Evolutionary conservation across 2,329 filamentous ascomycete species (phyloP).

Genomic region (Sordariomycetes sp.): DNA sequence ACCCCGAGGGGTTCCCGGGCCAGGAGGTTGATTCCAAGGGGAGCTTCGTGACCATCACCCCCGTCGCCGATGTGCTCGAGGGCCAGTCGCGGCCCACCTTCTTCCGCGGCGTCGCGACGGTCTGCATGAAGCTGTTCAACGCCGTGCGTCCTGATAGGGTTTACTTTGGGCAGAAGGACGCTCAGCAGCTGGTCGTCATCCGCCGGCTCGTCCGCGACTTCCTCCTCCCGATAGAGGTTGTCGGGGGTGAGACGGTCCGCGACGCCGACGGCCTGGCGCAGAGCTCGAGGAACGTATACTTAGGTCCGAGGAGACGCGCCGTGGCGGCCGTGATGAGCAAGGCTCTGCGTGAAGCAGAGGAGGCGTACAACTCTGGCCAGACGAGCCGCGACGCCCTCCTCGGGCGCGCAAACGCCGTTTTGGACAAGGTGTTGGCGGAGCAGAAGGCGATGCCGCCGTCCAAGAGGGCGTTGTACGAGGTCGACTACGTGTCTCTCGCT

Average conservation of each 20-base stretch:
- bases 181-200: constrained; percentile 90
- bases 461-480: constrained; percentile 59
- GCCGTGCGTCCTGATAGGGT: constrained; percentile 49
- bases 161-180: constrained; percentile 95
- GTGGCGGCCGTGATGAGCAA: constrained; percentile 60
- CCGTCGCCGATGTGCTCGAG: constrained; percentile 69
- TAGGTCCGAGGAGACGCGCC: constrained; percentile 59
- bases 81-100: constrained; percentile 82
- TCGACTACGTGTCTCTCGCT: constrained; percentile 87
- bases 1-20: constrained; percentile 65
- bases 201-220: constrained; percentile 81
- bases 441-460: constrained; percentile 47
- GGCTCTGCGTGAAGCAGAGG: constrained; percentile 59
- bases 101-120: constrained; percentile 89
- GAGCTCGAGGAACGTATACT: constrained; percentile 88
- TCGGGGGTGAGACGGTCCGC: constrained; percentile 61
- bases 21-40: constrained; percentile 65
- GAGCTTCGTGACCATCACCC: constrained; percentile 84
- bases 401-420: constrained; percentile 51
- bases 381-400: constrained; percentile 55
- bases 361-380: constrained; percentile 40
- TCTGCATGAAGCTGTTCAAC: constrained; percentile 68
- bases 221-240: constrained; percentile 60
- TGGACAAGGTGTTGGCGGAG: constrained; percentile 37
- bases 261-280: constrained; percentile 76